Evolutionary conservation across 106 monocot genomes (phyloP), one percentile per base, ranked within the genome.

Genomic region (Iris macrosiphon): DNA sequence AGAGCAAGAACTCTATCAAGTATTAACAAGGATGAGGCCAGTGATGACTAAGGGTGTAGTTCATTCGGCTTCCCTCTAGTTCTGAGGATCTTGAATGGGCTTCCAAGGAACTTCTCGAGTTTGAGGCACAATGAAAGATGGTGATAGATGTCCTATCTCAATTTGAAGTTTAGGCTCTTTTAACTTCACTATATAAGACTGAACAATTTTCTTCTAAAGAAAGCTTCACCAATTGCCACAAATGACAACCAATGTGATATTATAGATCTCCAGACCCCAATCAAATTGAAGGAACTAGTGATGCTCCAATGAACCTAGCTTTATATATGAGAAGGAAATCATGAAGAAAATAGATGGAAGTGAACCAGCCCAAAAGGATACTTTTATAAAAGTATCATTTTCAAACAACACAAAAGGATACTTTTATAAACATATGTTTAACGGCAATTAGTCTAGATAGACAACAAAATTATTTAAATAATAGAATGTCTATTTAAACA

Each of bases 301-400:
- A 87, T 65, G 63, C 61, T 2, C 64, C 57, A 17, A 54, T 37
- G 16, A 76, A 38, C 31, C 53, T 47, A 24, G 57, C 33, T 35
- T 63, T 55, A 59, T 79, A 89, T 21, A 76, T 67, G 64, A 83
- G 60, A 58, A 34, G 73, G 23, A 96, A 80, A 75, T 8, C 54
- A 27, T 60, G 72, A 2, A 86, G 70, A 57, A 83, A 68, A 28
- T 52, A 11, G 75, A 68, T 31, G 74, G 66, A 60, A 68, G 66
- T 49, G 56, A 19, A 26, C 74, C 64, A 22, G 75, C 39, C 20
- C 80, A 76, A 44, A 28, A 78, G 61, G 77, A 78, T 68, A 83
- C 87, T 44, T 98, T 80, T 78, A 91, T 91, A 52, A 87, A 91
- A 33, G 83, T n/a, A n/a, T n/a, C n/a, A n/a, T n/a, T n/a, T n/a